Evolutionary conservation across 768 basidiomycete genomes (phyloP).

Genomic region (Pholiota microspora): DNA sequence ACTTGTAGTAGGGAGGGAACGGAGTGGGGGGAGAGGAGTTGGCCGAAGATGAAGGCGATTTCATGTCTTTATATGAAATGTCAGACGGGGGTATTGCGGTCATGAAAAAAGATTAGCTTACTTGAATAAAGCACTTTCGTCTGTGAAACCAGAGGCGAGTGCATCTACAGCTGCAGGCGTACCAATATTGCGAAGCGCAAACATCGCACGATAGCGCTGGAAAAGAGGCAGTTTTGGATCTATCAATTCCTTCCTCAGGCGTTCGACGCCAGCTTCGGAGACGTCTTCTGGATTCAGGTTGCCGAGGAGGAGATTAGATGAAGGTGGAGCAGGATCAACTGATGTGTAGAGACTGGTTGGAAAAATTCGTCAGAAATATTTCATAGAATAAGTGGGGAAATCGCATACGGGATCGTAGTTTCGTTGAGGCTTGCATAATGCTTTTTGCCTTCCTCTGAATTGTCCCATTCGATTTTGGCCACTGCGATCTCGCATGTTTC

Average conservation of each 20-base stretch:
- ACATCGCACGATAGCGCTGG: slow-evolving; percentile 97
- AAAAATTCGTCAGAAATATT: slow-evolving; percentile 1
- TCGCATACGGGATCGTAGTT: slow-evolving; percentile 38
- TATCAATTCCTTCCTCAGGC: slow-evolving; percentile 62
- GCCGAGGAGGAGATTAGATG: slow-evolving; percentile 53
- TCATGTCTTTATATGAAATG: too few species aligned
- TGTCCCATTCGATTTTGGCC: slow-evolving; percentile 92
- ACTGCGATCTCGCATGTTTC: slow-evolving; percentile 99
- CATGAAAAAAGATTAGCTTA: slow-evolving; percentile 32
- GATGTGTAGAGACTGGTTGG: slow-evolving; percentile 73
- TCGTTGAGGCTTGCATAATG: slow-evolving; percentile 34
- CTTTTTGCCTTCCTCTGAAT: slow-evolving; percentile 66
- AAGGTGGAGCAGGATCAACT: slow-evolving; percentile 86
- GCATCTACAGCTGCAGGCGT: slow-evolving; percentile 84
- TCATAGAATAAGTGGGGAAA: neutral
- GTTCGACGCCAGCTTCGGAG: slow-evolving; percentile 44
- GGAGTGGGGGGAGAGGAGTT: slow-evolving; percentile 84
- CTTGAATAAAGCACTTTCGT: slow-evolving; percentile 93
- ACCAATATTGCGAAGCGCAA: slow-evolving; percentile 92
- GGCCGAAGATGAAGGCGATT: slow-evolving; percentile 97
- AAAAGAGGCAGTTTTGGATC: slow-evolving; percentile 74
- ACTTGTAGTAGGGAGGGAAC: slow-evolving; percentile 83
- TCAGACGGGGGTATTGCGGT: neutral
- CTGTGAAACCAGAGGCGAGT: slow-evolving; percentile 86
- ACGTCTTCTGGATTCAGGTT: slow-evolving; percentile 52